Evolutionary conservation across 2,329 filamentous ascomycete genomes (phyloP), one percentile per base, ranked within the genome.

Genomic region (Penicillium decumbens): DNA sequence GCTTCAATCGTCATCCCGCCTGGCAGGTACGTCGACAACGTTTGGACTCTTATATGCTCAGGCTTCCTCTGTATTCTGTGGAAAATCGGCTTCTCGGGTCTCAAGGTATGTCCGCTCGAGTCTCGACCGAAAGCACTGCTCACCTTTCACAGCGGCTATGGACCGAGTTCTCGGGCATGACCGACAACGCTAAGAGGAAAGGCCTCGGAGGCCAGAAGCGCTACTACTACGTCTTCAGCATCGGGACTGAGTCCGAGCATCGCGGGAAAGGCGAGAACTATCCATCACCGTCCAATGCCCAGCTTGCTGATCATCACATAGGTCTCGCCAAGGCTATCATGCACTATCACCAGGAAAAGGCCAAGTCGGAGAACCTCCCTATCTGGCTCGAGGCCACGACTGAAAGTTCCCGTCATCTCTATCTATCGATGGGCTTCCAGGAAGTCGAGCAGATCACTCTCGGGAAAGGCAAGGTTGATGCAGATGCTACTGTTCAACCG

Each of bases 341-440:
- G 27, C 49, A 24, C 1, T 41, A 60, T 6, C 49, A 60, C 30
- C 59, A 61, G 30, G 39, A 47, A 8, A 49, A 32, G 3, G 59
- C 58, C 1, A 49, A 53, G 33, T 24, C 41, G 4, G 52, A 59
- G 9, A 53, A 60, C 13, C 43, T 60, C 4, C 59, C 59, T 0
- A 62, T 62, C 15, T 62, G 58, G 58, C 57, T 62, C 3, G 59
- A 62, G 42, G 59, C 59, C 10, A 61, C 59, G 2, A 58, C 48
- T 12, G 27, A 50, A 9, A 27, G 33, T 18, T 61, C 59, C 0
- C 55, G 57, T 1, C 42, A 45, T 15, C 47, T 62, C 1, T 62
- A 62, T 35, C 47, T 61, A 15, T 60, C 54, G 6, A 28, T 62
- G 38, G 59, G 55, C 13, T 62, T 62, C 18, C 23, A 60, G 28